Conservation (phyloP, 805 yeast species). For the Metschnikowia gruessii region DNA sequence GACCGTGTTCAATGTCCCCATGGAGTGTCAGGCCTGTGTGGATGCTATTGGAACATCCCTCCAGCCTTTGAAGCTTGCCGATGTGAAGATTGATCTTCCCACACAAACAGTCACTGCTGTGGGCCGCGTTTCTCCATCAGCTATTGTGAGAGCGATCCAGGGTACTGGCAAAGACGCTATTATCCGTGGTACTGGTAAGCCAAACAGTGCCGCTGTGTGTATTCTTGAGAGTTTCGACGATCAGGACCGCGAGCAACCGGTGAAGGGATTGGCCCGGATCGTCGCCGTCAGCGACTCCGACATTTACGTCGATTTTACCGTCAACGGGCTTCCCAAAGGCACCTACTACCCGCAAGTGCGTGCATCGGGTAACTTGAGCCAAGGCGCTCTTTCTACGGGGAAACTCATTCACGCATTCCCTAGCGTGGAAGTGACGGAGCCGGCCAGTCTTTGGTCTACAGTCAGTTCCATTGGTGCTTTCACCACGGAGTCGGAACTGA, state of each 20-base stretch:
- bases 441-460: constrained; percentile 26
- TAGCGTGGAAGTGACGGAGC: constrained; percentile 33
- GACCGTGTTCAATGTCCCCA: constrained; percentile 81
- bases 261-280: constrained; percentile 83
- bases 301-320: constrained; percentile 68
- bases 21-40: constrained; percentile 76
- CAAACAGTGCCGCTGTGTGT: constrained; percentile 88
- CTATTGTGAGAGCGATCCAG: constrained; percentile 65
- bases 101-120: constrained; percentile 62
- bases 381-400: constrained; percentile 71
- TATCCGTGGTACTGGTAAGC: constrained; percentile 84
- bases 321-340: constrained; percentile 68
- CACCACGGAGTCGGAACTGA: constrained; percentile 7
- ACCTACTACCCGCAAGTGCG: constrained; percentile 68
- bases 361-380: constrained; percentile 69
- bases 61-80: constrained; percentile 48
- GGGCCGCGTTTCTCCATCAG: constrained; percentile 76
- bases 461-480: constrained; percentile 38
- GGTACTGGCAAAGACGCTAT: constrained; percentile 83
- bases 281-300: constrained; percentile 61
- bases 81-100: constrained; percentile 54
- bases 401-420: constrained; percentile 42
- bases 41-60: constrained; percentile 57
- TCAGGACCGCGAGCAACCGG: constrained; percentile 50
- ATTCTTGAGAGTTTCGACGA: constrained; percentile 72